phyloP scores from a whole-genome alignment of 352 stramenopile species.

The Globisporangium takayamanum region DNA sequence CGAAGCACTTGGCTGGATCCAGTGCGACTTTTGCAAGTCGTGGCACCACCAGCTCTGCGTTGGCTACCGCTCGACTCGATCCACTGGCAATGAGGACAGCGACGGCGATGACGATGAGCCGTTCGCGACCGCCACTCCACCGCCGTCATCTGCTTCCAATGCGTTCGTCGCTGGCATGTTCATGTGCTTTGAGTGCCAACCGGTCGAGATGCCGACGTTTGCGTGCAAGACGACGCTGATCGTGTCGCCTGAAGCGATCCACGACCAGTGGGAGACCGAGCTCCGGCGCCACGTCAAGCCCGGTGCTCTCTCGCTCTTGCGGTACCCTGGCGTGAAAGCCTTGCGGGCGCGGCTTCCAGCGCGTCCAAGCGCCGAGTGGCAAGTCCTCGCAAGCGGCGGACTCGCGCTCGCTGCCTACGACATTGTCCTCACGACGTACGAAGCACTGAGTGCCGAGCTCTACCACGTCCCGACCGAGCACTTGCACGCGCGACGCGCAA shows the following conservation, averaged over 20 bases:
- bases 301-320: constrained; percentile 40
- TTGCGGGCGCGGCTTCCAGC: constrained; percentile 27
- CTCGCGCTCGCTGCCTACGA: constrained; percentile 71
- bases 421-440: constrained; percentile 90
- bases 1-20: constrained; percentile 35
- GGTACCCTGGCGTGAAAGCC: constrained; percentile 48
- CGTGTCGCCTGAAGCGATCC: constrained; percentile 87
- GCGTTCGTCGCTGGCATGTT: constrained; percentile 23
- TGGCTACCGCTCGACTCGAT: constrained; percentile 17
- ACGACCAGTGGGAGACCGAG: constrained; percentile 88
- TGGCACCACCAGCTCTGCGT: constrained; percentile 68
- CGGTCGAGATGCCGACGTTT: constrained; percentile 27
- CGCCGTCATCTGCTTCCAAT: not conserved
- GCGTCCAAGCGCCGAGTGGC: constrained; percentile 44
- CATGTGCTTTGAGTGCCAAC: constrained; percentile 63
- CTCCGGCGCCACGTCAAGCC: constrained; percentile 71
- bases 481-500: constrained; percentile 38
- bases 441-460: constrained; percentile 79
- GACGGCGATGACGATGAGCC: not conserved
- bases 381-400: constrained; percentile 37
- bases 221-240: constrained; percentile 87
- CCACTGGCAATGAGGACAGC: not conserved
- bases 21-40: constrained; percentile 42
- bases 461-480: constrained; percentile 48
- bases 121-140: not conserved